Base-by-base conservation (phyloP, 352 stramenopile species). In the Globisporangium okanoganense region DNA sequence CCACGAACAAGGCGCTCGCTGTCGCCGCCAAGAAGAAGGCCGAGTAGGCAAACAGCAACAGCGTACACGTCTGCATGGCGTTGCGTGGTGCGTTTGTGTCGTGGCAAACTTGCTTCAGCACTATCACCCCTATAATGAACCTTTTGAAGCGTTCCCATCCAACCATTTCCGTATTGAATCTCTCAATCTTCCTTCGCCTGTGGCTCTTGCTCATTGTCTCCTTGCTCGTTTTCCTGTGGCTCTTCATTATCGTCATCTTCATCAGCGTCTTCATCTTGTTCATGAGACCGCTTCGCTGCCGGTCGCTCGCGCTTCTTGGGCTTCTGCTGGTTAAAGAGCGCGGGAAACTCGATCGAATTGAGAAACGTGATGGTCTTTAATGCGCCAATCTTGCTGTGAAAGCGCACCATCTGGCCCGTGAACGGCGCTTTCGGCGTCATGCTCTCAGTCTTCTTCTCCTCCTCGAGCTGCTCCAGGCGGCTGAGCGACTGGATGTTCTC, bases 311-410 rank as follows among this genome's bases (percentile, higher is more conserved):
- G 67, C 59, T 89, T 90, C 55, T 78, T 83, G 0, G 80, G 73
- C 58, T 79, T 77, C 5, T 66, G 57, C 57, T 88, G 82, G 29
- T 82, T 76, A 53, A 94, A 92, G 29, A 94, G 76, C 7, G 69
- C 35, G 6, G 85, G 85, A 43, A 82, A 92, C n/a, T 76, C 71
- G 22, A 67, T 40, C 18, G 82, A 72, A 41, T 94, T 92, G 13
- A 94, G 56, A 47, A 94, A 94, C 54, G 82, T 94, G 62, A 94
- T 91, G 20, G 78, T 88, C 65, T 92, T 92, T 9, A 78, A 79
- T 24, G 65, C 60, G 18, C 75, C 78, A 2, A 92, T 58, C 14
- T 72, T 73, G 50, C 85, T 94, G 62, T 87, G 72, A 50, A 85
- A 88, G 33, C 83, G 69, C 41, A 94, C 75, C 63, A 88, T 84